These are phyloP conservation scores for Hsuehochloa calcarea DNA, from an alignment of 176 grass and related monocot species.

Conservation along the genomic window DNA sequence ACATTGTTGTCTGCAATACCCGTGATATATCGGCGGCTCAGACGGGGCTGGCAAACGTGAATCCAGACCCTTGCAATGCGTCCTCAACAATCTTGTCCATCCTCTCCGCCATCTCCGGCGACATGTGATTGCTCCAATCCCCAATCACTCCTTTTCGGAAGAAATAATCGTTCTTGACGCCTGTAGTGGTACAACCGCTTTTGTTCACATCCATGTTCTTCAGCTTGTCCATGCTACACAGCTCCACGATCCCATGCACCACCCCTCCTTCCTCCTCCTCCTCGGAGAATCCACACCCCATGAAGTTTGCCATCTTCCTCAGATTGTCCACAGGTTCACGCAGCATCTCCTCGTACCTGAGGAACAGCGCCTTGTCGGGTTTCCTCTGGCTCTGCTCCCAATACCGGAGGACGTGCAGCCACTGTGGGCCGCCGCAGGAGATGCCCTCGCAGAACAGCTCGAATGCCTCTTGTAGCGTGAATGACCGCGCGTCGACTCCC, in stretches of 20 bases:
- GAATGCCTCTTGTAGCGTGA: background rate
- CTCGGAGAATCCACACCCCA: background rate
- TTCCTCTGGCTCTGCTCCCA: slow-evolving; percentile 16
- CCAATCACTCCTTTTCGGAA: slow-evolving; percentile 2
- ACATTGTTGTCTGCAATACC: too few species aligned
- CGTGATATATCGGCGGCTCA: too few species aligned
- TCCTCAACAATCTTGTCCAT: background rate
- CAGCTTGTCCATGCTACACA: slow-evolving; percentile 15
- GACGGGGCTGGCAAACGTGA: background rate
- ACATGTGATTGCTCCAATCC: slow-evolving; percentile 27
- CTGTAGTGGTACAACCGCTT: background rate
- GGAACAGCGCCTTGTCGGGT: slow-evolving; percentile 13
- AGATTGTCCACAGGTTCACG: background rate
- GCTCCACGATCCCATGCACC: background rate
- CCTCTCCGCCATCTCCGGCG: slow-evolving; percentile 14
- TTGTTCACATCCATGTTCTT: background rate
- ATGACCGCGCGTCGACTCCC: background rate
- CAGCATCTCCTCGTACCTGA: slow-evolving; percentile 35
- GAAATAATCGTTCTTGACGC: background rate
- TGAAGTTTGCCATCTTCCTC: slow-evolving; percentile 29
- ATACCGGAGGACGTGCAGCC: slow-evolving; percentile 22
- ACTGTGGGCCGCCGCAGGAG: background rate
- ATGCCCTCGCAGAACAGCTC: background rate
- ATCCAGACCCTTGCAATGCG: slow-evolving; percentile 8
- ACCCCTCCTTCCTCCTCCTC: slow-evolving; percentile 8